Evolutionary conservation across 169 alveolate species (phyloP), one percentile per base, ranked within the genome.

Genomic region (Eimeria sp.): DNA sequence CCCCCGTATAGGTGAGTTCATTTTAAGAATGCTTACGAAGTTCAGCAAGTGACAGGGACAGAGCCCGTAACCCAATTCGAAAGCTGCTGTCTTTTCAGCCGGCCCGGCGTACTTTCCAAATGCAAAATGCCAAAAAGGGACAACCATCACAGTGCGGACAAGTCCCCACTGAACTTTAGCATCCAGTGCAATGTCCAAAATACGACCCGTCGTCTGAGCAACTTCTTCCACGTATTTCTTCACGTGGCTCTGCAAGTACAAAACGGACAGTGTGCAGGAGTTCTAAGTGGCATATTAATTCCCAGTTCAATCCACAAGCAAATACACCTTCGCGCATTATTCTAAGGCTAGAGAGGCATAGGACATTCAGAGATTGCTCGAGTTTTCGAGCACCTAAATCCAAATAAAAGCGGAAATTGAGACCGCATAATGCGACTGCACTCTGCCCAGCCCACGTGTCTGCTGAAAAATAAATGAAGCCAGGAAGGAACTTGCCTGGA

Each of bases 61-160:
- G 37, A 82, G 90, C 54, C 90, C 90, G 71, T 82, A 82, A 10
- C 90, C 90, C 37, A 82, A 33, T 37, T 82, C 72, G 23, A 82
- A 82, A 10, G 90, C 90, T 33, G 72, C 71, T 9, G 54, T 20
- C 90, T 82, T 82, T 18, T 82, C 90, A 49, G 90, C 90, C 11
- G 90, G 90, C 56, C 90, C 90, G 90, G 74, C 30, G 90, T 82
- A 37, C 90, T 72, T 72, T 30, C 90, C 90, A 54, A 82, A 82
- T 27, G 74, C 90, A 33, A 82, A 82, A 8, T 52, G 66, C 90
- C 90, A 82, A 82, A 82, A 82, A 6, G 90, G 90, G 13, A 54
- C 71, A n/a, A 82, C 90, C 90, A 82, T 33, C 9, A 82, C 14
- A 18, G 74, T 82, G 64, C 90, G 90, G 66, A 82, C 71, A 25